Evolutionary conservation across 352 stramenopile genomes (phyloP).

Genomic region (Plasmopara viticola): DNA sequence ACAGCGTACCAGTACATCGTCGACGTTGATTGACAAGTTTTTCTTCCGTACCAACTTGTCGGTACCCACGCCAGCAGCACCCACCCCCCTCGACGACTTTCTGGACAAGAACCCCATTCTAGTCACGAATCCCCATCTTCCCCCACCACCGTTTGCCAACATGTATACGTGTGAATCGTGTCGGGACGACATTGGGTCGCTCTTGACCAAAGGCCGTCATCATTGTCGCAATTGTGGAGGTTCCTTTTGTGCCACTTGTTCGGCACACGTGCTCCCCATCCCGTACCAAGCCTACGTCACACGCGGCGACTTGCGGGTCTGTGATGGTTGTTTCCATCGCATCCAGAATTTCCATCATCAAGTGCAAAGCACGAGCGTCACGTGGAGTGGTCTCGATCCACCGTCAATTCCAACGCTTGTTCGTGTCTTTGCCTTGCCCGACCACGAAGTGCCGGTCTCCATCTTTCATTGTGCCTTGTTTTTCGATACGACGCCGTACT

Average conservation of each 20-base stretch:
- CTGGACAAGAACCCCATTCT: conserved; percentile 37
- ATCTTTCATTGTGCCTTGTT: conserved; percentile 79
- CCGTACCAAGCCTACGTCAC: conserved; percentile 55
- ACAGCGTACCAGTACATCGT: conserved; percentile 1
- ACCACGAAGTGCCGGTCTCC: conserved; percentile 41
- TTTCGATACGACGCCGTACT: conserved; percentile 59
- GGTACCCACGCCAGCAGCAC: conserved; percentile 12
- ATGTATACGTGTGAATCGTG: conserved; percentile 73
- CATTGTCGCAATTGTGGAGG: conserved; percentile 78
- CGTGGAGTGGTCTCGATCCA: conserved; percentile 56
- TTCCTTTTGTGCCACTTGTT: conserved; percentile 66
- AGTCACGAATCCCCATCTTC: conserved; percentile 45
- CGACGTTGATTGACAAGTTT: conserved; percentile 35
- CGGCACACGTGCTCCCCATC: conserved; percentile 42
- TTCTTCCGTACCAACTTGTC: conserved; percentile 22
- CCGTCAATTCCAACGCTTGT: conserved; percentile 27
- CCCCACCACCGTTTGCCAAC: conserved; percentile 64
- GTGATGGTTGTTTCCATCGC: conserved; percentile 62
- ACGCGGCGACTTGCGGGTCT: conserved; percentile 61
- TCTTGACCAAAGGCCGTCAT: conserved; percentile 62
- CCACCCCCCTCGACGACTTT: conserved; percentile 39
- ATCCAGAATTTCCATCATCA: conserved; percentile 72
- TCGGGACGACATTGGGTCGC: conserved; percentile 63
- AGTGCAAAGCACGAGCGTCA: conserved; percentile 45
- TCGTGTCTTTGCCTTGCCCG: conserved; percentile 38